A percentile compares a stretch with the other conserved stretches of the same genome.
These are phyloP conservation scores for Podila epicladia DNA, from an alignment of 192 early-diverging fungal species.

Conservation along the genomic window DNA sequence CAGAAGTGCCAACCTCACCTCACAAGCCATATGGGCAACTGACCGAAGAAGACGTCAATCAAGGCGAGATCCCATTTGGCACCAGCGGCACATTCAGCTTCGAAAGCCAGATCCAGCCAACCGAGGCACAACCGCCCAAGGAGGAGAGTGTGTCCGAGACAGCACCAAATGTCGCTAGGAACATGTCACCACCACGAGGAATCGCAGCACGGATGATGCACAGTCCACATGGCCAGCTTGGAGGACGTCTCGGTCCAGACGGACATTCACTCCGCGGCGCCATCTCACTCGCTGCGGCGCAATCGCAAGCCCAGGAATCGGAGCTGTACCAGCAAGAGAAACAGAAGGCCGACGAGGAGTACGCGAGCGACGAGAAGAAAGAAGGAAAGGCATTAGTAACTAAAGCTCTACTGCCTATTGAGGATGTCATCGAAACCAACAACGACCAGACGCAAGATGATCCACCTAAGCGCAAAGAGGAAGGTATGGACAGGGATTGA, in stretches of 20 bases:
- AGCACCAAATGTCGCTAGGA: too few relatives aligned
- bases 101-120: too few relatives aligned
- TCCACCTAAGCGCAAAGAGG: background rate
- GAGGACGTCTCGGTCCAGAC: constrained; percentile 15
- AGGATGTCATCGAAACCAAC: too few relatives aligned
- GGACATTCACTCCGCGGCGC: constrained; percentile 7
- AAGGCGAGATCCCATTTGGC: too few relatives aligned
- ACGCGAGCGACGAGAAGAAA: background rate
- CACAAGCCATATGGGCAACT: too few relatives aligned
- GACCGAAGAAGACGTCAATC: too few relatives aligned
- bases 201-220: constrained; percentile 27
- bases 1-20: too few relatives aligned
- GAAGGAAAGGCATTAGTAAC: background rate
- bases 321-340: background rate
- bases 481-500: too few relatives aligned
- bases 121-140: too few relatives aligned
- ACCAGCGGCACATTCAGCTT: too few relatives aligned
- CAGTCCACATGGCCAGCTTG: constrained; percentile 16
- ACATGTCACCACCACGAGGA: constrained; percentile 10
- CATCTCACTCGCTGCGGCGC: constrained; percentile 16
- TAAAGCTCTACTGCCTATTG: too few relatives aligned
- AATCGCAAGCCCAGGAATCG: constrained; percentile 19
- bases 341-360: constrained; percentile 11
- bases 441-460: background rate
- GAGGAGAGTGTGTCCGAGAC: too few relatives aligned